These are phyloP conservation scores for Rubia occidens DNA, from an alignment of 305 asterid genomes.

Conservation along the genomic window DNA sequence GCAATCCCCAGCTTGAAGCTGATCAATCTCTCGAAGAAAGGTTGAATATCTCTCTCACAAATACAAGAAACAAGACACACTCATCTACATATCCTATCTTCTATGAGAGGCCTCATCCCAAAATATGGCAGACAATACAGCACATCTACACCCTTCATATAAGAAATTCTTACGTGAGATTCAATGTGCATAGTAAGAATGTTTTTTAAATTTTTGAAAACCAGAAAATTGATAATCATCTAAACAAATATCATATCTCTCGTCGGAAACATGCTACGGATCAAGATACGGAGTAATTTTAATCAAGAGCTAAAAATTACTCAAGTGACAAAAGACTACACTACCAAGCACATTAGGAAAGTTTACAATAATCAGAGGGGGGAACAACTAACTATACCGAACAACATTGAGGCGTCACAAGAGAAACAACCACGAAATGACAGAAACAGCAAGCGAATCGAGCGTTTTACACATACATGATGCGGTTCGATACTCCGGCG, in stretches of 20 bases:
- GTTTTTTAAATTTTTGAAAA: neutral
- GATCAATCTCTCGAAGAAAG: no score
- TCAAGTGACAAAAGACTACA: neutral
- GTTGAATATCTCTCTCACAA: neutral
- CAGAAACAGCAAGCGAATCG: neutral
- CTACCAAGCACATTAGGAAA: neutral
- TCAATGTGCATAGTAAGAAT: neutral
- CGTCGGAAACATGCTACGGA: neutral
- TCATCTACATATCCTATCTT: neutral
- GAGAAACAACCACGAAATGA: neutral
- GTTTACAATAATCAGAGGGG: neutral
- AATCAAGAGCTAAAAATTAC: neutral
- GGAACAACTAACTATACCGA: neutral
- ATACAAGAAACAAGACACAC: neutral
- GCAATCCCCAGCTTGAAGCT: conserved; percentile 4
- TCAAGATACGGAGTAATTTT: neutral
- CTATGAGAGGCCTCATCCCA: neutral
- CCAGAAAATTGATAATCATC: neutral
- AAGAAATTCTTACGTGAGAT: neutral
- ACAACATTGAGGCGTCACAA: neutral
- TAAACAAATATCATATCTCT: neutral
- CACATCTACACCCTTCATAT: neutral
- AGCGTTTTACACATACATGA: conserved; percentile 30
- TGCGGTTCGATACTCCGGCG: conserved; percentile 40
- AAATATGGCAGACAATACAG: neutral